phyloP scores from a whole-genome alignment of 2,329 filamentous ascomycete species.

The Alternaria arbusti region DNA sequence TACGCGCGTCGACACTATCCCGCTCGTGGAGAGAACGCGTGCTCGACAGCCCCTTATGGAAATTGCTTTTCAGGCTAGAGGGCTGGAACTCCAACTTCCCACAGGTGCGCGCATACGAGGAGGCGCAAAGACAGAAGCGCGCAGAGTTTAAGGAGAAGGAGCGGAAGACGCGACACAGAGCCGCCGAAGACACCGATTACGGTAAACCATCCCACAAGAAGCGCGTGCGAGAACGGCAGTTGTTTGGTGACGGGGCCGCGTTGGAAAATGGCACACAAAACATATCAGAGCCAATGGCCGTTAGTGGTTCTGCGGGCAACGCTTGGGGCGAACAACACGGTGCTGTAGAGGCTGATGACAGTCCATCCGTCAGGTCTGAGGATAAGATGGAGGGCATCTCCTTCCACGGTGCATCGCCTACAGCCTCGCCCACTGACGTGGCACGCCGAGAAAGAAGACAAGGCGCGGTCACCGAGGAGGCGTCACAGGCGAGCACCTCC shows the following conservation, averaged over 20 bases:
- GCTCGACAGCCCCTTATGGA: constrained; percentile 86
- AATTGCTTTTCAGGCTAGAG: constrained; percentile 79
- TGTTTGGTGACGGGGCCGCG: constrained; percentile 45
- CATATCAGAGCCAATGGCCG: constrained; percentile 25
- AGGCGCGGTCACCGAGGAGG: constrained; percentile 9
- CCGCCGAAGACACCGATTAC: constrained; percentile 55
- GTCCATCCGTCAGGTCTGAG: constrained; percentile 32
- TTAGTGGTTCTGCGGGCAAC: constrained; percentile 24
- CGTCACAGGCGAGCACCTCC: constrained; percentile 11
- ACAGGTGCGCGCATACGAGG: constrained; percentile 73
- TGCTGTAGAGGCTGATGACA: constrained; percentile 55
- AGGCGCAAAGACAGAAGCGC: constrained; percentile 53
- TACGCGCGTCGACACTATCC: constrained; percentile 80
- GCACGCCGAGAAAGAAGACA: constrained; percentile 27
- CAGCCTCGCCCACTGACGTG: constrained; percentile 21
- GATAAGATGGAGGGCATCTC: constrained; percentile 50
- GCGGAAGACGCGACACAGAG: constrained; percentile 55
- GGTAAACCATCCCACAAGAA: constrained; percentile 61
- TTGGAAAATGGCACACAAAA: constrained; percentile 31
- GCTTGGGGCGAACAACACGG: constrained; percentile 57
- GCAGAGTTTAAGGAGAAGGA: constrained; percentile 46
- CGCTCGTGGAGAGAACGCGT: constrained; percentile 82
- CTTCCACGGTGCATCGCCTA: constrained; percentile 30
- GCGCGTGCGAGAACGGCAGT: constrained; percentile 55
- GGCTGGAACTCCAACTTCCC: constrained; percentile 77